phyloP scores from a whole-genome alignment of 176 grass and related monocot genomes.

The Carex parvula region DNA sequence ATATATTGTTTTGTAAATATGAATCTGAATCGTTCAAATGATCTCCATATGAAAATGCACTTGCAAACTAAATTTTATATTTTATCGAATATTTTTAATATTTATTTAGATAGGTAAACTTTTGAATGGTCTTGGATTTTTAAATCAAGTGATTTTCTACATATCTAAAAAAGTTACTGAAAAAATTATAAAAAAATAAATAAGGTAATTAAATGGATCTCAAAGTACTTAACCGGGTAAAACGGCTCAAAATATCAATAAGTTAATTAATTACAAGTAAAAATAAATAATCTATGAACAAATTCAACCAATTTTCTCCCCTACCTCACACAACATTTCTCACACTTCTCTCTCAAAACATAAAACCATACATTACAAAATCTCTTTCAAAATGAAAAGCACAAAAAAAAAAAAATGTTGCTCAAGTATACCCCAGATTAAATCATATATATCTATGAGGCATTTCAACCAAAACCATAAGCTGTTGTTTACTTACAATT shows the following conservation, averaged over 20 bases:
- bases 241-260: too few relatives aligned
- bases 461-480: conserved; percentile 2
- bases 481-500: not conserved
- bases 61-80: too few relatives aligned
- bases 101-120: too few relatives aligned
- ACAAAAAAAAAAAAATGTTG: not conserved
- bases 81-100: too few relatives aligned
- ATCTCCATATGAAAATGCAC: too few relatives aligned
- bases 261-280: not conserved
- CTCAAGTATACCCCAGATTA: not conserved
- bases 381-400: not conserved
- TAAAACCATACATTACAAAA: not conserved
- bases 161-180: too few relatives aligned
- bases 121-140: too few relatives aligned
- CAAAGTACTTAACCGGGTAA: too few relatives aligned
- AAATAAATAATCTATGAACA: conserved; percentile 8
- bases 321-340: not conserved
- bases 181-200: too few relatives aligned
- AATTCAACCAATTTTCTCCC: not conserved
- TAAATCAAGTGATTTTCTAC: too few relatives aligned
- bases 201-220: not conserved
- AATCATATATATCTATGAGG: not conserved
- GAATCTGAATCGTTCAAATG: too few relatives aligned
- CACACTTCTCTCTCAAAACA: conserved; percentile 6
- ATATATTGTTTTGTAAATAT: too few relatives aligned